Evolutionary conservation across 2,329 filamentous ascomycete genomes (phyloP).

Genomic region (Tolypocladium sp.): DNA sequence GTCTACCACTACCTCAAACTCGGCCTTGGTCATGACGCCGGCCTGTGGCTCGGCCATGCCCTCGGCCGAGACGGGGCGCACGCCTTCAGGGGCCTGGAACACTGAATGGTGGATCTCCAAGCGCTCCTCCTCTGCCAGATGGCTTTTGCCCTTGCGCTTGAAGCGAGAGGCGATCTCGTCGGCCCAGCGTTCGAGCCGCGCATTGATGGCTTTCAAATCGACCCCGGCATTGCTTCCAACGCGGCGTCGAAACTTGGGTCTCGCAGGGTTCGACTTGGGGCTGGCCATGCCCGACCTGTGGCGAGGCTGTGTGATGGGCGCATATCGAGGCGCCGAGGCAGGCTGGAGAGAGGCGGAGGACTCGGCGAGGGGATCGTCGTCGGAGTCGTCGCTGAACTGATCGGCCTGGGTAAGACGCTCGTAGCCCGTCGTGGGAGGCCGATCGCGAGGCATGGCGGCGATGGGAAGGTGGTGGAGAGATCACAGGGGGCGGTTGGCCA

Average conservation of each 20-base stretch:
- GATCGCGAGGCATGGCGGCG: conserved; percentile 51
- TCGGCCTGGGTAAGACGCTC: conserved; percentile 78
- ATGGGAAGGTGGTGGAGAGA: background rate
- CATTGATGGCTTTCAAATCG: conserved; percentile 97
- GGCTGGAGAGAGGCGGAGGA: conserved; percentile 48
- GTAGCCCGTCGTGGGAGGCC: conserved; percentile 72
- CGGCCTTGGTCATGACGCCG: conserved; percentile 61
- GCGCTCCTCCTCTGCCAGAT: conserved; percentile 66
- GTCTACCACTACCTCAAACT: conserved; percentile 84
- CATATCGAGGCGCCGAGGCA: conserved; percentile 53
- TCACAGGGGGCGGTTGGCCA: background rate
- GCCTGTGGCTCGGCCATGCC: conserved; percentile 55
- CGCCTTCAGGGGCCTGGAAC: conserved; percentile 84
- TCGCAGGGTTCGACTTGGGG: conserved; percentile 30
- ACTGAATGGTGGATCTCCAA: conserved; percentile 97
- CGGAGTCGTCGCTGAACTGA: conserved; percentile 62
- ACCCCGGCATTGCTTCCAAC: conserved; percentile 73
- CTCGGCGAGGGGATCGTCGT: conserved; percentile 49
- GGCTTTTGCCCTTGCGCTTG: conserved; percentile 75
- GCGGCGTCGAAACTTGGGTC: conserved; percentile 35
- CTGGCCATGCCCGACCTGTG: conserved; percentile 52
- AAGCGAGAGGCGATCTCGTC: conserved; percentile 97
- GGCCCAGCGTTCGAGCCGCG: conserved; percentile 88
- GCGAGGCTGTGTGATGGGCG: conserved; percentile 51
- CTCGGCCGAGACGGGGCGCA: conserved; percentile 71